phyloP scores from a whole-genome alignment of 257 asterid genomes.

The Fraxinus cuspidata region DNA sequence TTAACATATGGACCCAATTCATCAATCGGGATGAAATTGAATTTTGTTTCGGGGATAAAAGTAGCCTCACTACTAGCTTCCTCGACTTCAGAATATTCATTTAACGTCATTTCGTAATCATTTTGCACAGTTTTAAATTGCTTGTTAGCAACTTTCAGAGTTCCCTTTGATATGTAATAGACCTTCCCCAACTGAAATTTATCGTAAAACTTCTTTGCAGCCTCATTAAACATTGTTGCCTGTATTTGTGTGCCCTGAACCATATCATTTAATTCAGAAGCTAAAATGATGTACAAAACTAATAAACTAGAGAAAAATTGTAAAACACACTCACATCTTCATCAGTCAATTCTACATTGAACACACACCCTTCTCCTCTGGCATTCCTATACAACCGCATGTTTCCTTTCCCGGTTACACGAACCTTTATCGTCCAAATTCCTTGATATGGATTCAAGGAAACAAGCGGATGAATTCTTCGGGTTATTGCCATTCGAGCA shows the following conservation, averaged over 20 bases:
- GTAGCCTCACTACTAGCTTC: constrained; percentile 63
- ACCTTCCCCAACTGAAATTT: constrained; percentile 90
- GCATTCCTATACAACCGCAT: constrained; percentile 77
- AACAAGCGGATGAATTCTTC: constrained; percentile 83
- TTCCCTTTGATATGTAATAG: constrained; percentile 88
- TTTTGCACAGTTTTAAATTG: constrained; percentile 80
- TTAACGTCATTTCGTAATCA: constrained; percentile 90
- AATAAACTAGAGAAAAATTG: background rate
- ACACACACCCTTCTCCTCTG: constrained; percentile 94
- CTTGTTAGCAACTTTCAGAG: constrained; percentile 80
- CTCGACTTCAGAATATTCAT: constrained; percentile 84
- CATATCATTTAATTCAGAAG: constrained; percentile 4
- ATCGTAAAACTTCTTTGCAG: constrained; percentile 86
- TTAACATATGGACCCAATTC: constrained; percentile 87
- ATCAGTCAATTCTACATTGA: constrained; percentile 93
- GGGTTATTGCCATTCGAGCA: constrained; percentile 82
- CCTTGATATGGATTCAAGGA: constrained; percentile 95
- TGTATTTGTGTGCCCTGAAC: constrained; percentile 95
- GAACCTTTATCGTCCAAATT: constrained; percentile 84
- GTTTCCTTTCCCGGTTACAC: constrained; percentile 79
- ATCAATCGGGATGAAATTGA: constrained; percentile 77
- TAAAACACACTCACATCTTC: constrained; percentile 67
- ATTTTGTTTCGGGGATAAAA: constrained; percentile 76
- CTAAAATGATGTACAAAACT: background rate
- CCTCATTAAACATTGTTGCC: constrained; percentile 96